These are phyloP conservation scores for Astragalus glycyphyllos DNA, from an alignment of 306 rosid species.

Conservation along the genomic window DNA sequence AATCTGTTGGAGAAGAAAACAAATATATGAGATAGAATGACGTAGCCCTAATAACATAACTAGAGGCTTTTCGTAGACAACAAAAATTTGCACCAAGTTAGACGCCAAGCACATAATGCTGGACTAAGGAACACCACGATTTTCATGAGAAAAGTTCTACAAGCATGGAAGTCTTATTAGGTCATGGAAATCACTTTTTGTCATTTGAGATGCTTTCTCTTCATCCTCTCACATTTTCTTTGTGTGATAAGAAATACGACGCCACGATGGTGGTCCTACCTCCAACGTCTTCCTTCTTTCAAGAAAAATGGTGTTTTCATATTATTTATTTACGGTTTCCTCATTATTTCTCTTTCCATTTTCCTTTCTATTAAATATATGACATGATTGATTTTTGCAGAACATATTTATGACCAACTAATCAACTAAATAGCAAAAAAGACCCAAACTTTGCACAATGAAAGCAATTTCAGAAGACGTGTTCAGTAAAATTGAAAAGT, in stretches of 20 bases:
- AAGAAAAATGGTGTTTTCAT: not conserved
- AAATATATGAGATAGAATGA: slow-evolving; percentile 48
- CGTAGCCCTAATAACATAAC: not conserved
- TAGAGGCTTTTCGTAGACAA: no score
- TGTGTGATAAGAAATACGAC: not conserved
- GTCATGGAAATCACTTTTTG: not conserved
- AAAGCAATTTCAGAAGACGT: not conserved
- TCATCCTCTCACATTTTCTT: not conserved
- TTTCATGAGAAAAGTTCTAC: not conserved
- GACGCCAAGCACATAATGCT: no score
- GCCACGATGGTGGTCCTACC: not conserved
- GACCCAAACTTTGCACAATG: not conserved
- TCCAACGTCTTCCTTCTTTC: not conserved
- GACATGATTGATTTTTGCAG: not conserved
- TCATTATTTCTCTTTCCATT: not conserved
- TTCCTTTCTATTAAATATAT: not conserved
- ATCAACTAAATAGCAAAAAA: not conserved
- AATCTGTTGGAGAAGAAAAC: slow-evolving; percentile 58
- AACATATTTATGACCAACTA: not conserved
- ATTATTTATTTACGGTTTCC: no score
- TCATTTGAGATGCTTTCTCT: not conserved
- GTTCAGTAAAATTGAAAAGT: not conserved
- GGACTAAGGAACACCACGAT: no score
- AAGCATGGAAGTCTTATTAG: not conserved
- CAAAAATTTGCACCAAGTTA: no score